These are phyloP conservation scores for Chalaropsis thielavioides DNA, from an alignment of 2,329 filamentous ascomycete species.

Conservation along the genomic window DNA sequence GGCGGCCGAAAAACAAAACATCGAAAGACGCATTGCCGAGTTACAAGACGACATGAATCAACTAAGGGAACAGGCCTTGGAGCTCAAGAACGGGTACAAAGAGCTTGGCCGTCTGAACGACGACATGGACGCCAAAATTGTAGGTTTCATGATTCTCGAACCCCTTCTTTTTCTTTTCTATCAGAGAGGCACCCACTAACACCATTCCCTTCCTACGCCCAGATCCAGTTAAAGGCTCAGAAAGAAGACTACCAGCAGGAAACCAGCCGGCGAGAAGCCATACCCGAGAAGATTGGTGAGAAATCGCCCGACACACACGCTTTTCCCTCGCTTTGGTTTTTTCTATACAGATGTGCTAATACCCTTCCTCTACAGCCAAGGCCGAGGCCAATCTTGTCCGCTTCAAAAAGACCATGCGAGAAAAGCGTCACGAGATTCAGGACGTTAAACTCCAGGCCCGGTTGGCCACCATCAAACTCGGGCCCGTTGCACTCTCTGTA, in stretches of 20 bases:
- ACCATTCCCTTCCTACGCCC: constrained; percentile 21
- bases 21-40: constrained; percentile 40
- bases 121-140: background rate
- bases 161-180: background rate
- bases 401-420: constrained; percentile 32
- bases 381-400: background rate
- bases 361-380: background rate
- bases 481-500: background rate
- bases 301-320: constrained; percentile 1
- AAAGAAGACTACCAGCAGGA: constrained; percentile 56
- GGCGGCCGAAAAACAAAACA: constrained; percentile 43
- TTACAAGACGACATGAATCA: constrained; percentile 25
- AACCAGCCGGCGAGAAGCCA: constrained; percentile 46
- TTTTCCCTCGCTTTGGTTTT: background rate
- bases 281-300: constrained; percentile 60
- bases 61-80: constrained; percentile 29
- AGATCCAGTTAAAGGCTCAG: constrained; percentile 41
- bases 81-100: constrained; percentile 18
- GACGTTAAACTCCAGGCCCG: constrained; percentile 7
- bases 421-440: constrained; percentile 47
- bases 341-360: background rate
- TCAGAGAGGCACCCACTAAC: background rate
- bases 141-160: background rate
- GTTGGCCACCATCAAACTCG: constrained; percentile 7
- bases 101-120: background rate